Conservation (phyloP, 345 rosid species). For the Physaria fendleri region DNA sequence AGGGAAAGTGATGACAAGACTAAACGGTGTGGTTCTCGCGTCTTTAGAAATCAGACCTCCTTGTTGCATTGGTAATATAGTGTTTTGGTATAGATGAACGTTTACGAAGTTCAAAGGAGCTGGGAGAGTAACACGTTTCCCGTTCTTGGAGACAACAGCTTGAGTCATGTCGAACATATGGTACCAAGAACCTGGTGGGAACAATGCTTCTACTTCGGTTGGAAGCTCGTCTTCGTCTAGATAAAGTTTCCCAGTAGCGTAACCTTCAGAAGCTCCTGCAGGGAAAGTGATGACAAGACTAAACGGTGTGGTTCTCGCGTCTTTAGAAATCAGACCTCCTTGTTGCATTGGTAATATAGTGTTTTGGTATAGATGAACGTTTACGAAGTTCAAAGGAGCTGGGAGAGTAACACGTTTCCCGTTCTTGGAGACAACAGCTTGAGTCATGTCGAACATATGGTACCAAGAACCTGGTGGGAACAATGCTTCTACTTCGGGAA, state of each 20-base stretch:
- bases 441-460: slow-evolving; percentile 61
- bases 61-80: slow-evolving; percentile 81
- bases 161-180: slow-evolving; percentile 60
- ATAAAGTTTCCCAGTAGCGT: slow-evolving; percentile 65
- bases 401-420: slow-evolving; percentile 56
- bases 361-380: slow-evolving; percentile 74
- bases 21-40: slow-evolving; percentile 74
- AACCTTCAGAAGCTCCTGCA: slow-evolving; percentile 42
- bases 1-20: slow-evolving; percentile 59
- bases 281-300: slow-evolving; percentile 64
- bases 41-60: slow-evolving; percentile 74
- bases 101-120: slow-evolving; percentile 72
- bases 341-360: slow-evolving; percentile 83
- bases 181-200: slow-evolving; percentile 94
- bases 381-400: slow-evolving; percentile 65
- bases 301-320: slow-evolving; percentile 76
- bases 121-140: slow-evolving; percentile 49
- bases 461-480: slow-evolving; percentile 95
- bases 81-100: slow-evolving; percentile 71
- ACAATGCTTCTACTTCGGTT: slow-evolving; percentile 57
- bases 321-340: slow-evolving; percentile 70
- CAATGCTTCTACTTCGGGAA: slow-evolving; percentile 62
- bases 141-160: slow-evolving; percentile 41
- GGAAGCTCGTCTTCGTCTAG: slow-evolving; percentile 85
- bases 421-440: slow-evolving; percentile 37